A percentile compares a stretch with the other conserved stretches of the same genome.
Conservation (phyloP, 73 alveolate genomes). For the Paramecium tetraurelia region DNA sequence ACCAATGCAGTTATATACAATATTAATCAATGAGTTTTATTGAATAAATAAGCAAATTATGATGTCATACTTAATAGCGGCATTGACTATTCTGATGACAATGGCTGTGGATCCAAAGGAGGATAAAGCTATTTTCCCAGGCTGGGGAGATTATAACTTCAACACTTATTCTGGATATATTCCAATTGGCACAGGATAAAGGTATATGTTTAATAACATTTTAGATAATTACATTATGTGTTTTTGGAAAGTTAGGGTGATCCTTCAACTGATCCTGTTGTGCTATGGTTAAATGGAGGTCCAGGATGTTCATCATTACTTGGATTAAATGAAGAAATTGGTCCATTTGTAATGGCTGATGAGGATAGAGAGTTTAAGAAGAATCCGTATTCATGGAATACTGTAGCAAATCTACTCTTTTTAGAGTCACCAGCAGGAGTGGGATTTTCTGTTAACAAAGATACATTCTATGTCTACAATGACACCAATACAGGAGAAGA, state of each 20-base stretch:
- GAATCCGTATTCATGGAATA: slow-evolving; percentile 94
- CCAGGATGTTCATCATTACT: slow-evolving; percentile 89
- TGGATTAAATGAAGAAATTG: slow-evolving; percentile 87
- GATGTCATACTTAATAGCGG: background rate
- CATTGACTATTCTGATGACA: background rate
- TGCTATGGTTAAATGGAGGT: slow-evolving; percentile 93
- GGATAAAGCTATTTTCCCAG: background rate
- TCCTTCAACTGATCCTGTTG: slow-evolving; percentile 80
- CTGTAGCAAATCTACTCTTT: slow-evolving; percentile 75
- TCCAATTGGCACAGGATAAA: background rate
- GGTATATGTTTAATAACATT: background rate
- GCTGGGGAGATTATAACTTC: background rate
- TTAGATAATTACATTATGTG: slow-evolving; percentile 68
- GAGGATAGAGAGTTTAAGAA: slow-evolving; percentile 60
- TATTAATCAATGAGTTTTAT: background rate
- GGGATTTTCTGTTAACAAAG: slow-evolving; percentile 74
- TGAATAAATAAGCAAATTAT: background rate
- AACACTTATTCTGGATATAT: slow-evolving; percentile 32
- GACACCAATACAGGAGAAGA: slow-evolving; percentile 59
- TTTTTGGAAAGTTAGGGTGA: slow-evolving; percentile 63
- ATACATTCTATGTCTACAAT: background rate
- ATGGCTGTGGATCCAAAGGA: background rate
- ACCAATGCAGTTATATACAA: background rate
- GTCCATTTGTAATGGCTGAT: slow-evolving; percentile 79
- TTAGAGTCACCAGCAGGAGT: slow-evolving; percentile 97